Evolutionary conservation across 768 basidiomycete genomes (phyloP).

Genomic region (Leccinum variicolor): DNA sequence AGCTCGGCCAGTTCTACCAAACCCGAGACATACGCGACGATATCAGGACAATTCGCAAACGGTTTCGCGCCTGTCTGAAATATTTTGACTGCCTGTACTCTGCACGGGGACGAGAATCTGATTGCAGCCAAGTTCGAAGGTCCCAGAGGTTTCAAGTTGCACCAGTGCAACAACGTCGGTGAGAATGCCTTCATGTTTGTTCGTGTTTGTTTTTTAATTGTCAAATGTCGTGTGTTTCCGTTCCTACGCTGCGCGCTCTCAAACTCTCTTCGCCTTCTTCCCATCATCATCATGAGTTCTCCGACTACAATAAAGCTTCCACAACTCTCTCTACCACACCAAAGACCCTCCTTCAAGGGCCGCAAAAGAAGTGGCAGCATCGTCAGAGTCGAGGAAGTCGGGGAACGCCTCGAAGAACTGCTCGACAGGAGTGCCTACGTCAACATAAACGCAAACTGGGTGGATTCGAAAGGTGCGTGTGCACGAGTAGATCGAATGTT

Average conservation of each 20-base stretch:
- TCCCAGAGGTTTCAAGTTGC: slow-evolving; percentile 55
- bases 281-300: slow-evolving; percentile 47
- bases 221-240: neutral
- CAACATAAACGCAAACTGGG: slow-evolving; percentile 91
- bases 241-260: neutral
- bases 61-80: slow-evolving; percentile 66
- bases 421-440: slow-evolving; percentile 78
- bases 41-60: slow-evolving; percentile 56
- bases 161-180: slow-evolving; percentile 60
- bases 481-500: neutral
- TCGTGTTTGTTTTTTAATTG: slow-evolving; percentile 6
- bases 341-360: slow-evolving; percentile 35
- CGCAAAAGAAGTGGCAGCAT: slow-evolving; percentile 68
- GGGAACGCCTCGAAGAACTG: slow-evolving; percentile 67
- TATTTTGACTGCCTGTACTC: slow-evolving; percentile 63
- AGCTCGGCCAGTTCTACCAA: too few species aligned
- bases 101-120: slow-evolving; percentile 66
- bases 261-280: neutral
- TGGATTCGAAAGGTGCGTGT: slow-evolving; percentile 78
- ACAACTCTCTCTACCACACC: slow-evolving; percentile 34
- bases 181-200: slow-evolving; percentile 10
- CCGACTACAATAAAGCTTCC: slow-evolving; percentile 57
- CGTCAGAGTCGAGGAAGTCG: slow-evolving; percentile 83
- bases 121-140: slow-evolving; percentile 62
- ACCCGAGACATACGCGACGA: slow-evolving; percentile 52